Evolutionary conservation across 164 flowering plant genomes (phyloP).

Genomic region (Stephania yunnanensis): DNA sequence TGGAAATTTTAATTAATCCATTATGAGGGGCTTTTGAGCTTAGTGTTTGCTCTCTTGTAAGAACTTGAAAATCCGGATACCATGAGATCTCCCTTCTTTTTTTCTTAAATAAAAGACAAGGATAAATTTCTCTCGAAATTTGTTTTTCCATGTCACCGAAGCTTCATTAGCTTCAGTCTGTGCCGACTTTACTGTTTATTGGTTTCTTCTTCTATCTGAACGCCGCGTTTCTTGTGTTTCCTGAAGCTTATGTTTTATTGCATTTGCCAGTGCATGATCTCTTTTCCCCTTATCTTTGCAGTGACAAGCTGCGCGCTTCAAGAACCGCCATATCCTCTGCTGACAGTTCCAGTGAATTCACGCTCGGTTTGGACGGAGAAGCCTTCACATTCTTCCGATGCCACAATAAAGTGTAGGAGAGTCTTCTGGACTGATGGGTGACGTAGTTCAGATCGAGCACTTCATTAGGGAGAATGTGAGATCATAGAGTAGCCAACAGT

Average conservation of each 20-base stretch:
- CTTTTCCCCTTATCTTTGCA: constrained; percentile 19
- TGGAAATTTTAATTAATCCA: neutral
- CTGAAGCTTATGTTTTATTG: neutral
- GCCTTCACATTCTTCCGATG: constrained; percentile 79
- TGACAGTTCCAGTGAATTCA: constrained; percentile 59
- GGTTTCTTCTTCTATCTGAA: too few species aligned
- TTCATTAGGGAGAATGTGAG: constrained; percentile 76
- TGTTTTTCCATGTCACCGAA: neutral
- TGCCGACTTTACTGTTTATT: too few species aligned
- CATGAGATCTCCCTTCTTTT: neutral
- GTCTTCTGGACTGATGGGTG: constrained; percentile 79
- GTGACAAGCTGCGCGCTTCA: constrained; percentile 80
- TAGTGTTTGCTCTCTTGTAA: neutral
- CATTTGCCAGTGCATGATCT: neutral
- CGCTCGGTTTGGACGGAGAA: constrained; percentile 71
- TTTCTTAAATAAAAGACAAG: neutral
- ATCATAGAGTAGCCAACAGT: constrained; percentile 27
- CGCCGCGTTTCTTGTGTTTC: neutral
- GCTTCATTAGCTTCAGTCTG: neutral
- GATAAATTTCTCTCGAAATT: neutral
- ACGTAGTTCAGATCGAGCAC: constrained; percentile 61
- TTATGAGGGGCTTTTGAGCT: neutral
- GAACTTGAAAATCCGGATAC: neutral
- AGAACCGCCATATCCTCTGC: constrained; percentile 76
- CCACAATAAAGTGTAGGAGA: constrained; percentile 75